Evolutionary conservation across 768 basidiomycete genomes (phyloP), one percentile per base, ranked within the genome.

Genomic region (Mycena indigotica): DNA sequence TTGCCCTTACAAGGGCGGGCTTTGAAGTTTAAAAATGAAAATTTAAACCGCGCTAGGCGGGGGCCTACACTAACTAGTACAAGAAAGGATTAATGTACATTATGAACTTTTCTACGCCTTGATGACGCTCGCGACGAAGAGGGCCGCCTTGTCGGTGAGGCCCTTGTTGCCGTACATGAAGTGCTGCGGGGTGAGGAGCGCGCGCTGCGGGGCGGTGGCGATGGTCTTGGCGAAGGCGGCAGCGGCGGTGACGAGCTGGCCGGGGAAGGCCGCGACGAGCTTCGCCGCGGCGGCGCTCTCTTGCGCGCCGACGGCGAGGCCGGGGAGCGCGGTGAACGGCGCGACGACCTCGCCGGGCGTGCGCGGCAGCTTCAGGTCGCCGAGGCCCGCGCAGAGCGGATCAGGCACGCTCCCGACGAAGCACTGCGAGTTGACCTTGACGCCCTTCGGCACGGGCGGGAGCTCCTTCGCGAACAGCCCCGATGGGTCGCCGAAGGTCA

Each of bases 121-220:
- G 28, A 8, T n/a, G n/a, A 62, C 49, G 10, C 50, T 53, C 25
- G 61, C 61, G 16, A 62, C 53, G 50, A 62, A 62, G 17, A 38
- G 16, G 1, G 61, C 61, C 45, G 61, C 57, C 13, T 29, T 28
- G 21, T 17, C 40, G 25, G 61, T 62, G 17, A 55, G 46, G 5
- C 62, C 62, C 8, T 53, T 53, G 30, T 63, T 63, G 12, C 62
- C 62, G 26, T 63, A 63, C 58, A 51, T 63, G 28, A 63, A 63
- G 40, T 63, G 62, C 55, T 63, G 29, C 2, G 62, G 62, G 32
- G 58, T 32, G 12, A 63, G 32, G 8, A 63, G 39, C 13, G 60
- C 28, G 17, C 62, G 57, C 50, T 60, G 38, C 46, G 23, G 55
- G 46, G 56, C 38, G 3, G 62, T 63, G 44, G 60, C 15, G 5